Percentiles rank a stretch among this genome's conserved stretches.
These are phyloP conservation scores for Ophiocordyceps australis DNA, from an alignment of 2,329 filamentous ascomycete genomes.

Conservation along the genomic window DNA sequence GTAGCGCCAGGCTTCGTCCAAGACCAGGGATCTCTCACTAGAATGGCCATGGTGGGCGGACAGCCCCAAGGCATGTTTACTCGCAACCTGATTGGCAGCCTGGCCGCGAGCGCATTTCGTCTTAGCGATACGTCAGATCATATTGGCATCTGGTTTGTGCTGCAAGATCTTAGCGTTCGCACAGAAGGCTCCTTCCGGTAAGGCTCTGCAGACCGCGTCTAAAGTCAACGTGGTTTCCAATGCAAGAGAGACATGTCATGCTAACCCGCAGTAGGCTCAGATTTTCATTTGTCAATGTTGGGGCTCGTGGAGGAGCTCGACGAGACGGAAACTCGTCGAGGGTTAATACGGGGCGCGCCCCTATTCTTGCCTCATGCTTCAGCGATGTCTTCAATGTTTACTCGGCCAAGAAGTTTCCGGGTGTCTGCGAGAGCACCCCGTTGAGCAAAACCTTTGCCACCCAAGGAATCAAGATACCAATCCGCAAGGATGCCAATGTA, in stretches of 20 bases:
- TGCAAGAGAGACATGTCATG: no score
- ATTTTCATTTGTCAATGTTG: constrained; percentile 74
- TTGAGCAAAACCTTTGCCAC: constrained; percentile 84
- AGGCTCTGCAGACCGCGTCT: no score
- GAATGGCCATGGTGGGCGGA: constrained; percentile 19
- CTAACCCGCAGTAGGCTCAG: constrained; percentile 35
- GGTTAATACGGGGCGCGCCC: constrained; percentile 59
- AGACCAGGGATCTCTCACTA: constrained; percentile 11
- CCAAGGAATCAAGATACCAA: constrained; percentile 94
- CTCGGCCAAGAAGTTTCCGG: constrained; percentile 95
- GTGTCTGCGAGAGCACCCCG: constrained; percentile 83
- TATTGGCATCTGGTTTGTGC: constrained; percentile 87
- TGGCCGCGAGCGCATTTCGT: constrained; percentile 75
- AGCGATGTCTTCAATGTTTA: constrained; percentile 85
- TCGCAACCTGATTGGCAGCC: constrained; percentile 80
- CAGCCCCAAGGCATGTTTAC: constrained; percentile 75
- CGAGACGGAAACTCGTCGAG: constrained; percentile 17
- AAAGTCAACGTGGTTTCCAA: no score
- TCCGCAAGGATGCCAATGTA: constrained; percentile 62
- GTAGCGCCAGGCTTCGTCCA: constrained; percentile 9
- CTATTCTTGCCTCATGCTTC: constrained; percentile 71
- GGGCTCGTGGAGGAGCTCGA: constrained; percentile 23
- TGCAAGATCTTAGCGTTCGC: constrained; percentile 86
- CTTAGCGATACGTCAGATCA: constrained; percentile 64
- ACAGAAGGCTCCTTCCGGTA: constrained; percentile 86